Percentiles rank a stretch among this genome's conserved stretches.
These are phyloP conservation scores for Magnusiomyces suaveolens DNA, from an alignment of 1,139 yeast genomes.

Conservation along the genomic window DNA sequence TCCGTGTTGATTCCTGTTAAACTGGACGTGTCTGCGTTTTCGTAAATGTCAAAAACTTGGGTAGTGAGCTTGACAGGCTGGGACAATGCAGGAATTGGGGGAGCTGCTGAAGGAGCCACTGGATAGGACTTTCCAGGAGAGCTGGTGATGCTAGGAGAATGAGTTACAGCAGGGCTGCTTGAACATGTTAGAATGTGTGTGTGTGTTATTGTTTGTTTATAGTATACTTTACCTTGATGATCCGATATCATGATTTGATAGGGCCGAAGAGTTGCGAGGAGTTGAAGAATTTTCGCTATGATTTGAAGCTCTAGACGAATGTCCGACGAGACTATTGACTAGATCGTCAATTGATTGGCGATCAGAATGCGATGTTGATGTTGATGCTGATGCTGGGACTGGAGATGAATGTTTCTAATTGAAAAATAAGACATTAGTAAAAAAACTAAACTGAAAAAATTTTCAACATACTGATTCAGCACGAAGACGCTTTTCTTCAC, in stretches of 20 bases:
- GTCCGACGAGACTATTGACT: slow-evolving; percentile 20
- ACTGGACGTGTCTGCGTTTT: not conserved
- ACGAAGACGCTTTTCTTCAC: slow-evolving; percentile 24
- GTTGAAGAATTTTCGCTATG: not conserved
- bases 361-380: not conserved
- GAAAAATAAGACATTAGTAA: not conserved
- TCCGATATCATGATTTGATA: not conserved
- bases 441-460: not conserved
- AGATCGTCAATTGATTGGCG: slow-evolving; percentile 19
- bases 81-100: not conserved
- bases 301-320: slow-evolving; percentile 1
- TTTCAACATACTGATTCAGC: not conserved
- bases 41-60: not conserved
- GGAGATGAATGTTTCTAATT: not conserved
- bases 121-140: not conserved
- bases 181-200: not conserved
- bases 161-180: not conserved
- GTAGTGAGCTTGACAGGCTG: not conserved
- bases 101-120: not conserved
- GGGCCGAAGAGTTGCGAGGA: slow-evolving; percentile 1
- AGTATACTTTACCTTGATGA: slow-evolving; percentile 3
- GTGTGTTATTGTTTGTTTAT: not conserved
- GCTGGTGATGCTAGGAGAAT: not conserved
- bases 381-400: slow-evolving; percentile 6
- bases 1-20: not conserved